phyloP scores from a whole-genome alignment of 2,329 filamentous ascomycete species.

The Colletotrichum cereale region DNA sequence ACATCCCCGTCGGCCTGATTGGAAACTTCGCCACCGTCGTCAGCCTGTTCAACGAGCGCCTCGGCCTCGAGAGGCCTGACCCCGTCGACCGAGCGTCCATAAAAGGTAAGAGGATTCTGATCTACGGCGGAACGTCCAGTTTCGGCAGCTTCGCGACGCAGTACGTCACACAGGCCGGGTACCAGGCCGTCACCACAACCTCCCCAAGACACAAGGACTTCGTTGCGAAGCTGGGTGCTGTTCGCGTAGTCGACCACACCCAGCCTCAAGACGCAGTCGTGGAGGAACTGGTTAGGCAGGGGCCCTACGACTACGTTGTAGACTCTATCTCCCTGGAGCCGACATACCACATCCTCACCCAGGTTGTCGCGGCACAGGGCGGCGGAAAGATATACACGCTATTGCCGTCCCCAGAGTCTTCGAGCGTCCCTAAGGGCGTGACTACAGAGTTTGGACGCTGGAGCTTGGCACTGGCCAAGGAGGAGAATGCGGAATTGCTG shows the following conservation, averaged over 20 bases:
- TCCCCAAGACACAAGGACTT: slow-evolving; percentile 57
- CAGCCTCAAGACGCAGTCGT: slow-evolving; percentile 40
- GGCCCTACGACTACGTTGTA: slow-evolving; percentile 46
- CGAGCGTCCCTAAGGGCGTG: slow-evolving; percentile 16
- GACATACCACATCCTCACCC: slow-evolving; percentile 42
- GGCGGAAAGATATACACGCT: slow-evolving; percentile 23
- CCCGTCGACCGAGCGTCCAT: slow-evolving; percentile 36
- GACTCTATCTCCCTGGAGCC: slow-evolving; percentile 47
- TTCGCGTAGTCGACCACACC: slow-evolving; percentile 59
- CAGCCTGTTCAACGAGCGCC: slow-evolving; percentile 44
- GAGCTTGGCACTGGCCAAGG: neutral
- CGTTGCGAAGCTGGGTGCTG: slow-evolving; percentile 58
- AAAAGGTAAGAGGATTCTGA: slow-evolving; percentile 45
- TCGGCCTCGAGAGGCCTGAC: slow-evolving; percentile 44
- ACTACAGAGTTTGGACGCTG: slow-evolving; percentile 1
- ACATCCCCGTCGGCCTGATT: slow-evolving; percentile 44
- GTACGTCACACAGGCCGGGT: slow-evolving; percentile 57
- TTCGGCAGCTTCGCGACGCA: slow-evolving; percentile 62
- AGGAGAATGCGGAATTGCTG: slow-evolving; percentile 18
- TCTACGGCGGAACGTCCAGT: slow-evolving; percentile 63
- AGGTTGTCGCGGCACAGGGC: slow-evolving; percentile 30
- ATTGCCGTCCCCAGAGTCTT: slow-evolving; percentile 6
- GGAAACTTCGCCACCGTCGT: slow-evolving; percentile 44
- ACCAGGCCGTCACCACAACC: slow-evolving; percentile 58
- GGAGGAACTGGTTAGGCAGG: slow-evolving; percentile 43